Percentiles rank a stretch among this genome's conserved stretches.
Conservation (phyloP, 495 filamentous ascomycete species). For the Podospora bellae-mahoneyi region DNA sequence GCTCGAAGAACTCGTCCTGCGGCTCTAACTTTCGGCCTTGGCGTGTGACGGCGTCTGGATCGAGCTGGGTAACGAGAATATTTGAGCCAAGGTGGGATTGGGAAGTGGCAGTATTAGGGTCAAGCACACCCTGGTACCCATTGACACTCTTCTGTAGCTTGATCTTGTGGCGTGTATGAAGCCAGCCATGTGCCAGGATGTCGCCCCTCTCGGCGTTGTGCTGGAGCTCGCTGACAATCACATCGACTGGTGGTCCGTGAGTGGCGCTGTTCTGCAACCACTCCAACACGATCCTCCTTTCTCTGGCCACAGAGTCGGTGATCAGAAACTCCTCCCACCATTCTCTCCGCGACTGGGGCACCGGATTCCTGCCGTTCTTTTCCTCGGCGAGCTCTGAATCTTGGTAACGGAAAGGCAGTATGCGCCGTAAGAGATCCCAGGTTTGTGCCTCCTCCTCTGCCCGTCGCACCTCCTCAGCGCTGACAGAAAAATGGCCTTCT, state of each 20-base stretch:
- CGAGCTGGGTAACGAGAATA: conserved; percentile 78
- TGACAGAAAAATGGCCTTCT: conserved; percentile 34
- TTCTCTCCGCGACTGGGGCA: conserved; percentile 32
- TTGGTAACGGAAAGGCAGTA: conserved; percentile 53
- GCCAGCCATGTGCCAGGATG: conserved; percentile 81
- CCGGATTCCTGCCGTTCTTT: conserved; percentile 17
- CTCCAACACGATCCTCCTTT: conserved; percentile 70
- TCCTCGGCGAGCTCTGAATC: conserved; percentile 33
- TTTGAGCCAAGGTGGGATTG: conserved; percentile 58
- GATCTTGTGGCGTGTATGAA: conserved; percentile 83
- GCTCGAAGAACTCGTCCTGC: conserved; percentile 81
- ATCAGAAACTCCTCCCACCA: conserved; percentile 49
- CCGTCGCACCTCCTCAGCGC: conserved; percentile 35
- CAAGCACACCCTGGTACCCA: conserved; percentile 60
- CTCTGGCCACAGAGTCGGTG: conserved; percentile 52
- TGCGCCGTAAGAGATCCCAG: conserved; percentile 74
- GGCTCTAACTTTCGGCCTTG: conserved; percentile 70
- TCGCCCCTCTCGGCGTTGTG: conserved; percentile 60
- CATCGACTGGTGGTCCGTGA: conserved; percentile 65
- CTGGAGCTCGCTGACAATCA: conserved; percentile 69
- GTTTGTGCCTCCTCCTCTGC: conserved; percentile 70
- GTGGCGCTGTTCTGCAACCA: conserved; percentile 77
- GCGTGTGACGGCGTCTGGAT: conserved; percentile 82
- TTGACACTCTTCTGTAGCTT: conserved; percentile 82
- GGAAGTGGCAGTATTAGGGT: conserved; percentile 54